Evolutionary conservation across 2,329 filamentous ascomycete species (phyloP), one percentile per base, ranked within the genome.

Genomic region (Cladosporium sp.): DNA sequence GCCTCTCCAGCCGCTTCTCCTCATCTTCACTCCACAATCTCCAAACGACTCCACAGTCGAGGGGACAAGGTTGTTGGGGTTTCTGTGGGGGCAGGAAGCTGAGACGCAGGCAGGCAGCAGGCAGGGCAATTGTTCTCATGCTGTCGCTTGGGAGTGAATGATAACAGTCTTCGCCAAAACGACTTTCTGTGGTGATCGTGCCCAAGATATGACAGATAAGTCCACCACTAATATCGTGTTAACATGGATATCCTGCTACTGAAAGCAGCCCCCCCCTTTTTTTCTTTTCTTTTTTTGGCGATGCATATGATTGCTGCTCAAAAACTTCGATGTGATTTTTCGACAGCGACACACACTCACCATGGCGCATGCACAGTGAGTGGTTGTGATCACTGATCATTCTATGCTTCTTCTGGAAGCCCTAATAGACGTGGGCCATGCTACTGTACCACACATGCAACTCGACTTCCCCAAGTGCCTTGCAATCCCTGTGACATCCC

Each of bases 21-120:
- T 55, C 52, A 55, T 55, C 52, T 55, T 33, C 52, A 55, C 28
- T 21, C 52, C 52, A 55, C 52, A n/a, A 53, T 55, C 52, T 55
- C 52, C 52, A 55, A 31, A 55, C 31, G 28, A 21, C 52, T 55
- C 52, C 52, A 29, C 29, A 55, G 31, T 29, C 12, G 52, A 21
- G 40, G 8, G 8, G 40, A 46, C n/a, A 35, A 12, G 29, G 12
- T 35, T 35, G 33, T 35, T 16, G 33, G 33, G 10, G n/a, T 46
- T 11, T n/a, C 21, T 46, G 40, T n/a, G 40, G 40, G 40, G 40
- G 10, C 18, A 46, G 1, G 35, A 40, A 40, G 35, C 35, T 18
- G 16, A 16, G 35, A 40, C 35, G 35, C 35, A 40, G 35, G 35
- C 35, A 37, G 31, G 11, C 12, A 35, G 12, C 33, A 35, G 37